Conservation (phyloP, 2,329 filamentous ascomycete genomes). For the Dactylellina leptospora region DNA sequence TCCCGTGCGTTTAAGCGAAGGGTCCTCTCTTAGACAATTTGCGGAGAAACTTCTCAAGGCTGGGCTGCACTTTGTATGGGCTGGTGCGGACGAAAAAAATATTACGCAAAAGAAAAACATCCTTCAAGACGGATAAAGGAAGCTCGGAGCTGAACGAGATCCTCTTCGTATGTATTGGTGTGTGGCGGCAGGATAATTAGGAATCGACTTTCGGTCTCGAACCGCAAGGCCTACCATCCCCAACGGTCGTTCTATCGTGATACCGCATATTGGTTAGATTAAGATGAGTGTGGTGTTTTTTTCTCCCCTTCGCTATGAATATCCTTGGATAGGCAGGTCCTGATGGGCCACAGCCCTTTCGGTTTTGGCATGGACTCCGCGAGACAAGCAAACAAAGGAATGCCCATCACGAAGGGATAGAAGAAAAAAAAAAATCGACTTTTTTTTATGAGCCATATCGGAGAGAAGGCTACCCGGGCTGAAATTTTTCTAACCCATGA, state of each 20-base stretch:
- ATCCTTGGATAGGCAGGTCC: slow-evolving; percentile 46
- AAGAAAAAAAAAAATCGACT: slow-evolving; percentile 13
- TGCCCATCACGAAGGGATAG: neutral
- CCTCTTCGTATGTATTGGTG: neutral
- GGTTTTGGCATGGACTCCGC: slow-evolving; percentile 39
- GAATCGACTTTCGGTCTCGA: slow-evolving; percentile 21
- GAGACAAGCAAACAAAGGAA: slow-evolving; percentile 22
- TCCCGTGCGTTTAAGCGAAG: slow-evolving; percentile 45
- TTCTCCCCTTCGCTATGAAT: slow-evolving; percentile 3
- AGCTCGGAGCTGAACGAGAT: neutral
- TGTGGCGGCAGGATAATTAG: slow-evolving; percentile 28
- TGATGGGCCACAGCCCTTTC: slow-evolving; percentile 40
- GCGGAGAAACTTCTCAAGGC: slow-evolving; percentile 28
- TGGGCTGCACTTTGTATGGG: neutral
- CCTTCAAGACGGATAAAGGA: slow-evolving; percentile 26
- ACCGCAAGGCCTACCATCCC: slow-evolving; percentile 7
- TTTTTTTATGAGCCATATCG: slow-evolving; percentile 6
- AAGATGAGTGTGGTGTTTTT: slow-evolving; percentile 7
- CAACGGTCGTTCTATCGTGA: slow-evolving; percentile 14
- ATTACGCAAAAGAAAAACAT: slow-evolving; percentile 6
- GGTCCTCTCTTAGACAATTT: slow-evolving; percentile 31
- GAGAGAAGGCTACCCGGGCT: slow-evolving; percentile 1
- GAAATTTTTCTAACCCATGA: slow-evolving; percentile 11
- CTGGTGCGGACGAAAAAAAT: neutral
- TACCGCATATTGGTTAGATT: slow-evolving; percentile 18